Base-by-base conservation (phyloP, 1,139 yeast genomes). In the Suzukiozyma palmioleophila region DNA sequence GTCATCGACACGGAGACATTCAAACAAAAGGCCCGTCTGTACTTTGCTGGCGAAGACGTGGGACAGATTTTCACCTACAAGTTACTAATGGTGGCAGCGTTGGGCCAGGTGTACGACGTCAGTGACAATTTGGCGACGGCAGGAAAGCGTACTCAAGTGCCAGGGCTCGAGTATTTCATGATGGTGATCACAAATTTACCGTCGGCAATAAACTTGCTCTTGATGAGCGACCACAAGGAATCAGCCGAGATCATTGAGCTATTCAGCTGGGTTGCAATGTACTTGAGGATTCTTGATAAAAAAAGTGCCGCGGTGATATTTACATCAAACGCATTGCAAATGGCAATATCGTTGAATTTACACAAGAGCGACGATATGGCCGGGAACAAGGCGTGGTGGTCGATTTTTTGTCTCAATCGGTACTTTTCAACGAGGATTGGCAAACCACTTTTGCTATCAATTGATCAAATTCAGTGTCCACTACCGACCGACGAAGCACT, bases 361-460 rank as follows among this genome's bases (percentile, higher is more conserved):
- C 64, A 60, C 37, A 57, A 59, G 39, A 30, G 26, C 35, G 46
- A 31, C 28, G 33, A 41, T 39, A 21, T 37, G 35, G 24, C 44
- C 40, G 35, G 39, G 33, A 37, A 46, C 28, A 40, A 47, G 32
- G 41, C 57, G 1, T 59, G 59, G 50, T 60, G 65, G 65, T 50
- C 61, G 3, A 52, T 53, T 1, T 60, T 49, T 38, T 60, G 64
- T 42, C 43, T 60, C 24, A 60, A 60, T 39, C 47, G 65, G n/a
- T 60, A 58, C 39, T 48, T 46, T 32, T 49, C 55, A 33, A 45
- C 54, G 10, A 47, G 65, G 42, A 52, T 59, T 15, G 64, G 63
- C 1, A 59, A 56, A 28, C 64, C 64, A 4, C 43, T 58, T 18
- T 41, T 60, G 10, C 38, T 60, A n/a, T 39, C 48, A 3, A 44